These are phyloP conservation scores for Polygonum aviculare DNA, from an alignment of 148 eudicot species.

Conservation along the genomic window DNA sequence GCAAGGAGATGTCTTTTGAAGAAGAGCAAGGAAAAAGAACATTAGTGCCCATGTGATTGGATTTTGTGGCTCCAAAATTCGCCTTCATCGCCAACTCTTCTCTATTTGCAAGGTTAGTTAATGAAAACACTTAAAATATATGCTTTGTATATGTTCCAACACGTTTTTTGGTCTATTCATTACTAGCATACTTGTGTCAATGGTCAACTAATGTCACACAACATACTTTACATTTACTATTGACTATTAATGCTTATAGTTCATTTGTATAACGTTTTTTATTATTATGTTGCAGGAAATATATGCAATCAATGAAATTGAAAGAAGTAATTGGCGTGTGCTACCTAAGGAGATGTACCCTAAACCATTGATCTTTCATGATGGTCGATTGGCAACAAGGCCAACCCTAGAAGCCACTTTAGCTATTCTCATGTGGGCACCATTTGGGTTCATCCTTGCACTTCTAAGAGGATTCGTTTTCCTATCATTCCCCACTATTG, in stretches of 20 bases:
- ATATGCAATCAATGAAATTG: constrained; percentile 37
- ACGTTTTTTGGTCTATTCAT: too few relatives aligned
- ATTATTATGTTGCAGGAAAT: constrained; percentile 38
- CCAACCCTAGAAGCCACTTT: constrained; percentile 46
- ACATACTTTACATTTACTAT: too few relatives aligned
- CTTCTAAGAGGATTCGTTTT: constrained; percentile 37
- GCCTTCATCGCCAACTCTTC: constrained; percentile 34
- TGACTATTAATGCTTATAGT: background rate
- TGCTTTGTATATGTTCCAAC: too few relatives aligned
- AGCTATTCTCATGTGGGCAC: constrained; percentile 59
- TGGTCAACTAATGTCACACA: too few relatives aligned
- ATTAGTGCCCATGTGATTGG: constrained; percentile 32
- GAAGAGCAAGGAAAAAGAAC: constrained; percentile 13
- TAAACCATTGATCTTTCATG: constrained; percentile 73
- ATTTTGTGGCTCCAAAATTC: constrained; percentile 26
- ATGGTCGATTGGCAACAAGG: constrained; percentile 64
- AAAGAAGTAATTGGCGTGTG: constrained; percentile 43
- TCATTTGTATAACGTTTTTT: background rate
- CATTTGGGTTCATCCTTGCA: constrained; percentile 41
- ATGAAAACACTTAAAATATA: background rate
- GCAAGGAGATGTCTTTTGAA: constrained; percentile 5
- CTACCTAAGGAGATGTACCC: constrained; percentile 53
- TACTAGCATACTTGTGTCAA: too few relatives aligned
- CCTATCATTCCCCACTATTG: constrained; percentile 28
- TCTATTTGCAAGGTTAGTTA: constrained; percentile 48